Base-by-base conservation (phyloP, 106 monocot species). In the Amphibolis antarctica region DNA sequence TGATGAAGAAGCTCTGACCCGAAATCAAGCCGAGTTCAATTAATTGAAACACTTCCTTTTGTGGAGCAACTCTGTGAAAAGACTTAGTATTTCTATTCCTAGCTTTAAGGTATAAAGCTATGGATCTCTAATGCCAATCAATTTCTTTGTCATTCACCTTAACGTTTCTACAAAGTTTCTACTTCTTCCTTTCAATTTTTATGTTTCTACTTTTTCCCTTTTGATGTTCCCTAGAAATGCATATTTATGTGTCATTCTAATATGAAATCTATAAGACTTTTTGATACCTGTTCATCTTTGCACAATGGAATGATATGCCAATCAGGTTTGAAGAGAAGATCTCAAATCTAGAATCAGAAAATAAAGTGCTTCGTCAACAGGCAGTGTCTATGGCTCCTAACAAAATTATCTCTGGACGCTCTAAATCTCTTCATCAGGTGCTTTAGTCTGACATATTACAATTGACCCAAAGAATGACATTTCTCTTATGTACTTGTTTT, bases 311-410 rank as follows among this genome's bases (percentile, higher is more conserved):
- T 53, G 23, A 19, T 20, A 53, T 53, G 23, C 21, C 22, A 24
- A 27, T 56, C 60, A 98, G 98, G 74, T 71, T 98, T 70, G 87
- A 98, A 48, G 90, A 91, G 72, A 98, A 87, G 78, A 26, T 85
- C 23, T 28, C 86, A 66, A 98, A 91, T 66, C 64, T 87, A 36
- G 98, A 98, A 66, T 98, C 98, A 28, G 98, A 98, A 79, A 98
- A 87, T 68, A 76, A 98, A 73, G 98, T 98, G 25, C 72, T 98
- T 25, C 90, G 90, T 59, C 90, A 98, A 48, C 86, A 98, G 68
- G 82, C 90, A 70, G 72, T 94, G 6, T 86, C 93, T 26, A 83
- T 86, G 82, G 70, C 89, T 67, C 76, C 90, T 22, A 98, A 79
- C 55, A 98, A 87, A 66, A 76, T 91, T 69, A 71, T 96, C 43